Base-by-base conservation (phyloP, 164 flowering plant genomes). In the Houttuynia cordata region DNA sequence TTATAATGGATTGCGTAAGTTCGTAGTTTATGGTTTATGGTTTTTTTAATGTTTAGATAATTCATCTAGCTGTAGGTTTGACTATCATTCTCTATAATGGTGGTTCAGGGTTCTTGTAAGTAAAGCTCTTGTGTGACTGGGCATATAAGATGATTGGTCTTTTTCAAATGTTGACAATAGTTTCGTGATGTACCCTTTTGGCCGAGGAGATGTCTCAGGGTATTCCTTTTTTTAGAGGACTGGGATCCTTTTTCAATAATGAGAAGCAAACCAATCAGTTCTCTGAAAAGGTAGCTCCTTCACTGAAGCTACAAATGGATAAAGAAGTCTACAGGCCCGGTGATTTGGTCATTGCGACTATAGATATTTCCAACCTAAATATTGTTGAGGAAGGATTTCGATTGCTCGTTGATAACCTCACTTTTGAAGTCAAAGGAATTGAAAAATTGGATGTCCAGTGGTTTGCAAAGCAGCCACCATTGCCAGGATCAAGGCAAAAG, bases 391-490 rank as follows among this genome's bases (percentile, higher is more conserved):
- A 58, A 55, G 57, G 1, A 4, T 73, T 67, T 57, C 78, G 91
- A 1, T 70, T 93, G 56, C 72, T 93, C 62, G 65, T 87, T 49
- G 90, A 90, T 58, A 73, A 68, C 57, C 82, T 93, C 34, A 59
- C 78, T 13, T 84, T 89, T 65, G 98, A 93, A 59, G 64, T 84
- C 12, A 86, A 79, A 73, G 98, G 98, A 62, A 66, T 90, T 41
- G 88, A 90, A 80, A 89, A 88, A 77, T 73, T 89, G 75, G 98
- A 93, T 66, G 54, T 78, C 57, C 96, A 93, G 41, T 93, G 98
- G 97, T 84, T 84, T 69, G 67, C 78, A 50, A 81, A 86, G 18
- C 90, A 78, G 55, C 87, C 79, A 71, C 84, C 85, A 6, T 62
- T 63, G 24, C 74, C 85, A 0, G 96, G 83, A 57, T 75, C 81